Percentiles rank a stretch among this genome's conserved stretches.
phyloP scores from a whole-genome alignment of 129 eudicot genomes.

The Flaveria brownii region DNA sequence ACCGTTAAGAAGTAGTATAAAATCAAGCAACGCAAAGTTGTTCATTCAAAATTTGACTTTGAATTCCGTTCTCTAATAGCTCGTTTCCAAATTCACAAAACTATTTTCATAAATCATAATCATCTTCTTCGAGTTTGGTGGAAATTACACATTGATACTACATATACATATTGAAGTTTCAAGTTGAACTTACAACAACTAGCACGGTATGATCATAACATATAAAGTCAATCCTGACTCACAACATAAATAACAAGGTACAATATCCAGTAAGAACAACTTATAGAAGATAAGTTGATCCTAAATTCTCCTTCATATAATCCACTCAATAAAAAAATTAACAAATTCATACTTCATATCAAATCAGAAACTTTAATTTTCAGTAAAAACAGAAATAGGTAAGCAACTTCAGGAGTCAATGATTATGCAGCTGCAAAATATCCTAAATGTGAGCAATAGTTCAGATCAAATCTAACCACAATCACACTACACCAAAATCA shows the following conservation, averaged over 20 bases:
- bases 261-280: no score
- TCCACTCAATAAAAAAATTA: no score
- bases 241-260: neutral
- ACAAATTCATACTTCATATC: neutral
- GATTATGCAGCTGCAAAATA: no score
- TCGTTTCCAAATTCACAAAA: neutral
- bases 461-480: neutral
- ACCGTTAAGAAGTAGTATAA: neutral
- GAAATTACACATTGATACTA: neutral
- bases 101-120: constrained; percentile 1
- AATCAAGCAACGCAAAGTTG: neutral
- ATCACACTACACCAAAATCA: constrained; percentile 3
- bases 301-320: constrained; percentile 1
- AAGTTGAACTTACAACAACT: neutral
- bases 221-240: neutral
- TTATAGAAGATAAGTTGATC: neutral
- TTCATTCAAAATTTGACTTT: constrained; percentile 6
- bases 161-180: neutral
- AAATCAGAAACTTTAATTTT: constrained; percentile 1
- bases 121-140: neutral
- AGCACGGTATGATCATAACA: neutral
- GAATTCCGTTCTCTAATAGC: neutral
- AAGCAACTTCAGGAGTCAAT: neutral
- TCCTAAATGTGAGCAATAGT: neutral
- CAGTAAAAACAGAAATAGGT: neutral